Evolutionary conservation across 179 eudicot species (phyloP).

Genomic region (Pouteria campechiana): DNA sequence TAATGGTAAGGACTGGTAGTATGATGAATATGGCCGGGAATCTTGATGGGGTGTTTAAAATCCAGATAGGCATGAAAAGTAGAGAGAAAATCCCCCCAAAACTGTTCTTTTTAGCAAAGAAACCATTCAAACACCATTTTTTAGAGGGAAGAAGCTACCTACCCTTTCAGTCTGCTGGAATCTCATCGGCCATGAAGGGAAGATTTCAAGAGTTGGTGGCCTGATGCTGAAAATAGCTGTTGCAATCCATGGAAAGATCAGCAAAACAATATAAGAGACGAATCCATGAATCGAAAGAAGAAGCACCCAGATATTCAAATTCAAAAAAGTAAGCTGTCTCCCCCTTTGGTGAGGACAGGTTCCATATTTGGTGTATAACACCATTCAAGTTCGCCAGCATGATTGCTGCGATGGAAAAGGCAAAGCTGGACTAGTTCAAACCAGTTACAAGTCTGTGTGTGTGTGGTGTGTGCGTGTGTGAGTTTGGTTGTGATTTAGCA

Average conservation of each 20-base stretch:
- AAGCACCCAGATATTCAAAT: too few relatives aligned
- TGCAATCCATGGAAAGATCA: slow-evolving; percentile 24
- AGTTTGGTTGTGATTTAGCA: slow-evolving; percentile 31
- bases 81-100: neutral
- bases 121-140: neutral
- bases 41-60: slow-evolving; percentile 1
- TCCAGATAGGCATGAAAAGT: neutral
- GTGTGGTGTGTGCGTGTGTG: slow-evolving; percentile 2
- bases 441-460: too few relatives aligned
- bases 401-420: slow-evolving; percentile 43
- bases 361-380: slow-evolving; percentile 65
- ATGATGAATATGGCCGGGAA: too few relatives aligned
- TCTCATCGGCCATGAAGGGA: slow-evolving; percentile 94
- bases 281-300: slow-evolving; percentile 4
- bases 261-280: slow-evolving; percentile 6
- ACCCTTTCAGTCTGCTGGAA: slow-evolving; percentile 52
- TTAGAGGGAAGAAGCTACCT: slow-evolving; percentile 4
- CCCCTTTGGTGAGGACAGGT: slow-evolving; percentile 17
- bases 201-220: slow-evolving; percentile 90
- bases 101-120: neutral
- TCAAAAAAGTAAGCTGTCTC: slow-evolving; percentile 9
- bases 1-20: too few relatives aligned
- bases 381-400: slow-evolving; percentile 44
- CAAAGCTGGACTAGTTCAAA: slow-evolving; percentile 40
- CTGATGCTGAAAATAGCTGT: slow-evolving; percentile 70